Evolutionary conservation across 2,329 filamentous ascomycete genomes (phyloP), one percentile per base, ranked within the genome.

Genomic region (Stemphylium lycopersici): DNA sequence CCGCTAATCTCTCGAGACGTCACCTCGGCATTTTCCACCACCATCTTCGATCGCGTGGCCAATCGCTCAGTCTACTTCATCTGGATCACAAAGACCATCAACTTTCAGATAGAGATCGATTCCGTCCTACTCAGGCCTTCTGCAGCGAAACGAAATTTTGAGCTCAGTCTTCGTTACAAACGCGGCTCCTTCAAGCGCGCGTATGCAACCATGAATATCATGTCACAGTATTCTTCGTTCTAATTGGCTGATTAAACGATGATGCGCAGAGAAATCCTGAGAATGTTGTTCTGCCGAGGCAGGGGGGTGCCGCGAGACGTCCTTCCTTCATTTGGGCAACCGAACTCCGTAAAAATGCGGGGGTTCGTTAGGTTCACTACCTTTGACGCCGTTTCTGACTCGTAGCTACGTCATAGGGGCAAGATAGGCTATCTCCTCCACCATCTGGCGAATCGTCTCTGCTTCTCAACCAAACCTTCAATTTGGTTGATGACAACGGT

Each of bases 61-160:
- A 32, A 39, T 54, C 49, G 49, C 43, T 48, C 44, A n/a, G n/a
- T 34, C 16, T 55, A 26, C 52, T 50, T 29, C 15, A 37, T 45
- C 31, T 32, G 8, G 52, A 24, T 33, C 22, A 31, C 24, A 41
- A 16, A n/a, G 16, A 20, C n/a, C 18, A 24, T 11, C 20, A 22
- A 22, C 47, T 24, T 7, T 24, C 22, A 13, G 33, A 31, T 26
- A 26, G 41, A 32, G 36, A 44, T 50, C 15, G 8, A 44, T 44
- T 50, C 13, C 45, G 33, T 16, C 45, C 34, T 43, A 16, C 31
- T 41, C 16, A 40, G 31, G 41, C 43, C 40, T 10, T 16, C 24
- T 55, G 47, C 47, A 46, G 47, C 47, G 47, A 46, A 54, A 26
- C 39, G 52, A 54, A 32, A n/a, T 50, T 40, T 40, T 22, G 20